Base-by-base conservation (phyloP, 257 asterid genomes). In the Solanum piurae region DNA sequence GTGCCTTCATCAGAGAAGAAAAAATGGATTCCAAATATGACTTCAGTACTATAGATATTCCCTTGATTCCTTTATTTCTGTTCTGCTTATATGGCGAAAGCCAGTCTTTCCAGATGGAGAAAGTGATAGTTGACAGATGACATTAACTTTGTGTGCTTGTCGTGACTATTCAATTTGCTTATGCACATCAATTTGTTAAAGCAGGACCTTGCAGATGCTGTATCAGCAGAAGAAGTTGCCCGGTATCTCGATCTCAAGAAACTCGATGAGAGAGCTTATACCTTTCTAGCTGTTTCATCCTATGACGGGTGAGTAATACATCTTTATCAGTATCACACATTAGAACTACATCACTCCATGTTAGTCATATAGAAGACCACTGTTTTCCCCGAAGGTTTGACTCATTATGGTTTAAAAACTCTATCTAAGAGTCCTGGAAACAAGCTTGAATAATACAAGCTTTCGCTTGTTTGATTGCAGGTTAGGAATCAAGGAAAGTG, bases 151-250 rank as follows among this genome's bases (percentile, higher is more conserved):
- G 34, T 60, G 68, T 74, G 23, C 44, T 31, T 60, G 7, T 60
- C n/a, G 5, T 14, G 58, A 36, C 20, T 46, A 23, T 21, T 33
- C 16, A 46, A 46, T 58, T 71, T 36, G 25, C 85, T 86, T 12
- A 74, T 55, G 68, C 72, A 18, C 71, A 6, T 69, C 73, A 31
- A 71, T 33, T 69, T 85, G 27, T 68, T 68, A 64, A 58, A 37
- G 88, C 94, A 95, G 98, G 98, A 95, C 90, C 95, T 92, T 84
- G 93, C 92, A 46, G 94, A 92, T 23, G 96, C 98, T 72, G 95
- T 93, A 38, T 89, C 96, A 79, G 92, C 91, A 9, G 98, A 96
- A 90, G 98, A 95, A 91, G 90, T 95, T 88, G 94, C 94, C 76
- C 92, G 86, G 74, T 94, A 94, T 92, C 91, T 96, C 23, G 98